Conservation (phyloP, 2,329 filamentous ascomycete species). For the Elsinoe perseae region DNA sequence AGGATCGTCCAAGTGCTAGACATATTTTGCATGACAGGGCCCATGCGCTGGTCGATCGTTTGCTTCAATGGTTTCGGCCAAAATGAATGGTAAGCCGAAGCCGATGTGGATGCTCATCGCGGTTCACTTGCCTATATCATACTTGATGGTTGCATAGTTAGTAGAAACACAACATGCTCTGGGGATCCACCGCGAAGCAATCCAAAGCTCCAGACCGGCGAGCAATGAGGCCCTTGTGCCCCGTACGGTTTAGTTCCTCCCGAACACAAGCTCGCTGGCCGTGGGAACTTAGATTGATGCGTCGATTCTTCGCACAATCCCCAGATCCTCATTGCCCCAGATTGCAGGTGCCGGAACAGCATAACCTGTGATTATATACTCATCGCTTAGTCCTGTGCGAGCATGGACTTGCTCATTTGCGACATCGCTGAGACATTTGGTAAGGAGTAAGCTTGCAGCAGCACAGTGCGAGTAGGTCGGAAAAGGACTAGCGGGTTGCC, state of each 20-base stretch:
- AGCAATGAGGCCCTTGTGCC: slow-evolving; percentile 1
- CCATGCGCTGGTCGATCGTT: slow-evolving; percentile 14
- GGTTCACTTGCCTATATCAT: slow-evolving; percentile 13
- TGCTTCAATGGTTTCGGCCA: slow-evolving; percentile 4
- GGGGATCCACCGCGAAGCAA: neutral
- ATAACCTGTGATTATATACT: neutral
- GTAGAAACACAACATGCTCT: neutral
- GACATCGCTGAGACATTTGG: slow-evolving; percentile 10
- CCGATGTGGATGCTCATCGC: slow-evolving; percentile 10
- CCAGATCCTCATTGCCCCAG: slow-evolving; percentile 11
- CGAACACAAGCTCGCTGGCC: slow-evolving; percentile 10
- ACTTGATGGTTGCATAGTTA: slow-evolving; percentile 5
- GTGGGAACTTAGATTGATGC: slow-evolving; percentile 8
- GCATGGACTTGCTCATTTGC: neutral
- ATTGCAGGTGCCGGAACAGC: neutral
- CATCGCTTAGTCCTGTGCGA: slow-evolving; percentile 10
- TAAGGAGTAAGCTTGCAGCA: neutral
- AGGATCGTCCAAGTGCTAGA: slow-evolving; percentile 12
- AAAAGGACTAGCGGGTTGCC: slow-evolving; percentile 9
- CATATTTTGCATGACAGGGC: slow-evolving; percentile 15
- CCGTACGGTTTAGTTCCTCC: neutral
- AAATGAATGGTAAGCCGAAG: slow-evolving; percentile 11
- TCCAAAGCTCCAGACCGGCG: slow-evolving; percentile 5
- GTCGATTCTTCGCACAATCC: slow-evolving; percentile 10
- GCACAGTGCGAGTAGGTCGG: neutral